Conservation (phyloP, 257 asterid species). For the Gentiana straminea region DNA sequence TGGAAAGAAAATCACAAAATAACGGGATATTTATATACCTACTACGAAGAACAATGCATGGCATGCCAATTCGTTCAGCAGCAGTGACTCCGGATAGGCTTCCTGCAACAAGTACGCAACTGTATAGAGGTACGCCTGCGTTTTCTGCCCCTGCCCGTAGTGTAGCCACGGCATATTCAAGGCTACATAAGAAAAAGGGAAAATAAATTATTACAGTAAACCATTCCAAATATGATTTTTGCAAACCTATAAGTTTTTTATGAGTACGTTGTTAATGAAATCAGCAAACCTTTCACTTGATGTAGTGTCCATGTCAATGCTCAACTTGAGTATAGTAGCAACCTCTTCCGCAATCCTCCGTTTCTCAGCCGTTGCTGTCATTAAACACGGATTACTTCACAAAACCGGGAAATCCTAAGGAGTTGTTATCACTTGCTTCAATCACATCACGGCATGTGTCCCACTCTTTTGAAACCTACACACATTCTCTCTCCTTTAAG, state of each 20-base stretch:
- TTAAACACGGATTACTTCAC: too few species aligned
- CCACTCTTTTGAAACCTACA: too few species aligned
- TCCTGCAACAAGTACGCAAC: conserved; percentile 78
- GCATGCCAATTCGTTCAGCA: conserved; percentile 81
- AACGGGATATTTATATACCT: conserved; percentile 34
- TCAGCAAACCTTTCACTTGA: conserved; percentile 65
- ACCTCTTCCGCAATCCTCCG: conserved; percentile 84
- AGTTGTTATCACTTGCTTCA: too few species aligned
- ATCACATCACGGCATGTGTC: too few species aligned
- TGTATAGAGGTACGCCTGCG: conserved; percentile 43
- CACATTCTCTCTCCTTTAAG: too few species aligned
- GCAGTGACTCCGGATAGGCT: conserved; percentile 73
- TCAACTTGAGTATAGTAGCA: conserved; percentile 82
- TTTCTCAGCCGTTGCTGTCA: conserved; percentile 75
- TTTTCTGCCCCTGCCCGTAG: conserved; percentile 78
- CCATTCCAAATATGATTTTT: not conserved
- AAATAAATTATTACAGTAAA: not conserved
- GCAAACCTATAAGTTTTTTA: not conserved
- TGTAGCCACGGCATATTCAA: conserved; percentile 59
- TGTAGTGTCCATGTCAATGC: conserved; percentile 57
- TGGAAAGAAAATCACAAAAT: not conserved
- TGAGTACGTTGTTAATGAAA: not conserved
- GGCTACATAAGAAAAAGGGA: conserved; percentile 28
- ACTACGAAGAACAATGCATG: conserved; percentile 79
- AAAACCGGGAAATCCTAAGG: too few species aligned